A percentile compares a stretch with the other conserved stretches of the same genome.
Evolutionary conservation across 306 rosid genomes (phyloP).

Genomic region (Pterocarpus macrocarpus): DNA sequence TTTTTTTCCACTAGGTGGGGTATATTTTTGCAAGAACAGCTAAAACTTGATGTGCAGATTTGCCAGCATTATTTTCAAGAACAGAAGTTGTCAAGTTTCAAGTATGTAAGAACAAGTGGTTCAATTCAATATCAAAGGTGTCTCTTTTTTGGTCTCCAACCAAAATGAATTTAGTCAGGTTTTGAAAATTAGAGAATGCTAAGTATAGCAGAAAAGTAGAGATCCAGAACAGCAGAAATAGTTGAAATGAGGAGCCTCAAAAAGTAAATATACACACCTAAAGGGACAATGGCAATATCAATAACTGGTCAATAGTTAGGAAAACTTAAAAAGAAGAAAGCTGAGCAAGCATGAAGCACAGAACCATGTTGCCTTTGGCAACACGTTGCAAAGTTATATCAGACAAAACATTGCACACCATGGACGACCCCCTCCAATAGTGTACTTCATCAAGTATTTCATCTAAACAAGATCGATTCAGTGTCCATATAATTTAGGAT

Average conservation of each 20-base stretch:
- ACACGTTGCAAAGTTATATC: not conserved
- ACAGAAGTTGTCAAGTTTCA: slow-evolving; percentile 4
- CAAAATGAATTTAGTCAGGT: slow-evolving; percentile 27
- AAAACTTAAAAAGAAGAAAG: slow-evolving; percentile 17
- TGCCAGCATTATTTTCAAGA: not conserved
- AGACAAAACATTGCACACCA: not conserved
- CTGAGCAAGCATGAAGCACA: not conserved
- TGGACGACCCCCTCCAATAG: not conserved
- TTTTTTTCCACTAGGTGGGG: too few relatives aligned
- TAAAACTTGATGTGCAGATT: not conserved
- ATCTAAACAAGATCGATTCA: not conserved
- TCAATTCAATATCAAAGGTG: not conserved
- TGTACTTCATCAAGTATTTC: slow-evolving; percentile 6
- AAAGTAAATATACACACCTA: not conserved
- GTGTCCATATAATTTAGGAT: not conserved
- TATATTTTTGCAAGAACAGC: too few relatives aligned
- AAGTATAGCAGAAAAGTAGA: not conserved
- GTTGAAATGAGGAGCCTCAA: slow-evolving; percentile 1
- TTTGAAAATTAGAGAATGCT: not conserved
- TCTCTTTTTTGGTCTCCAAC: too few relatives aligned
- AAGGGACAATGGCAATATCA: not conserved
- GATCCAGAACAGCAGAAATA: slow-evolving; percentile 11
- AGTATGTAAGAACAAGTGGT: not conserved
- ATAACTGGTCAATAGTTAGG: not conserved
- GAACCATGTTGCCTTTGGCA: not conserved